Base-by-base conservation (phyloP, 768 basidiomycete genomes). In the Lentinula detonsa region DNA sequence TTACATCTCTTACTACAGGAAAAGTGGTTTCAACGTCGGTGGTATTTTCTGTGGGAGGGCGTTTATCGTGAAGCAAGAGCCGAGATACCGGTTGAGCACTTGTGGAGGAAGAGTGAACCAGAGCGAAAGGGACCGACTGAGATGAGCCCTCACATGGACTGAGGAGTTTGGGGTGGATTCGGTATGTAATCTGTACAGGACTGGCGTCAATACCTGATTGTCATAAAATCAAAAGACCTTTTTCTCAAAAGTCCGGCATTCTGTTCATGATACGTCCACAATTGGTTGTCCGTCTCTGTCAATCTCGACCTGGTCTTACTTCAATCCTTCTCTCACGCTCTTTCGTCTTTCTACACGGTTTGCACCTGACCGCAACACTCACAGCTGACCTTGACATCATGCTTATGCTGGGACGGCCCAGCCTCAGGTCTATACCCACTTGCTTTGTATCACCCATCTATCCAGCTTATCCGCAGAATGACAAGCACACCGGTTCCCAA, bases 401-500 rank as follows among this genome's bases (percentile, higher is more conserved):
- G 42, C 37, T 39, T 39, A 39, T 28, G 28, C 37, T 8, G 42
- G 42, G 42, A 43, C 45, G 45, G 18, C 18, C 45, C 18, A 23
- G 45, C 8, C 18, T 46, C 7, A 11, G 21, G 4, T 9, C 45
- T 8, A 4, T n/a, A 8, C 18, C n/a, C 43, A n/a, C 45, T 46
- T 46, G 45, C 45, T 21, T 3, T 46, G 18, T 46, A 18, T 46
- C 45, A 21, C n/a, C n/a, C 21, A 46, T 23, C 45, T 46, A 6
- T 21, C 18, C 50, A 33, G 23, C 16, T 18, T 9, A 23, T 31
- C 10, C 21, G 18, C 40, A 15, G 28, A 33, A 56, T 56, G 55
- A 42, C 55, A 9, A 40, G 39, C 18, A 56, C 55, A 1, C 55
- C 55, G 4, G 55, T 58, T 18, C 62, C 34, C 68, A 69, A n/a